phyloP scores from a whole-genome alignment of 495 filamentous ascomycete genomes.

The Rusavskia elegans region DNA sequence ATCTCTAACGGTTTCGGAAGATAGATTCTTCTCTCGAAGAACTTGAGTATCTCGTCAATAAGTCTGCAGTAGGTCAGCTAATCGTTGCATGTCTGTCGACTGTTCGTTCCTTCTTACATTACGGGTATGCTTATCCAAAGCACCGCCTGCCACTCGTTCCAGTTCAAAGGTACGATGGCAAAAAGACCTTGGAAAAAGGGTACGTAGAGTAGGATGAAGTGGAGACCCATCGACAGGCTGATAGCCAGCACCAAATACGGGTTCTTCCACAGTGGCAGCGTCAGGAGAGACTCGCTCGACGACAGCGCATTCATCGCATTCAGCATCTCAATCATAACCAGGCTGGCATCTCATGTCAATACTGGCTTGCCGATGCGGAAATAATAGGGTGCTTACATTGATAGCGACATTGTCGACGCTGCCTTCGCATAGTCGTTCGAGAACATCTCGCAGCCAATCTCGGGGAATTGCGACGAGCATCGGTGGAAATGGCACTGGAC shows the following conservation, averaged over 20 bases:
- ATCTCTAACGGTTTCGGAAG: constrained; percentile 12
- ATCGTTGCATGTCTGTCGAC: not conserved
- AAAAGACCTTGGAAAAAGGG: constrained; percentile 83
- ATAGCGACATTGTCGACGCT: constrained; percentile 89
- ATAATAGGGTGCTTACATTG: constrained; percentile 26
- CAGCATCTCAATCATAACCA: constrained; percentile 98
- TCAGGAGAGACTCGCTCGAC: constrained; percentile 84
- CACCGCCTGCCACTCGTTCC: constrained; percentile 88
- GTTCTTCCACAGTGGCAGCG: constrained; percentile 88
- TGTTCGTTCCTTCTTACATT: constrained; percentile 48
- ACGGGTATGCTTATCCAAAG: constrained; percentile 79
- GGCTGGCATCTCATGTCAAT: constrained; percentile 24
- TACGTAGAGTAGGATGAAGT: constrained; percentile 87
- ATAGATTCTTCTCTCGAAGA: constrained; percentile 52
- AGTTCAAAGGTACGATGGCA: constrained; percentile 76
- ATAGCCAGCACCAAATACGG: constrained; percentile 96
- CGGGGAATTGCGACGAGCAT: constrained; percentile 72
- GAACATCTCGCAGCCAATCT: constrained; percentile 94
- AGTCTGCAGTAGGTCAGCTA: constrained; percentile 32
- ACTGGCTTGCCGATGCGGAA: not conserved
- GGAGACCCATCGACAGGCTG: constrained; percentile 81
- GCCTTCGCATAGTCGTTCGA: constrained; percentile 73
- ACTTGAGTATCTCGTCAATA: constrained; percentile 83
- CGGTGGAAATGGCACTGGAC: constrained; percentile 73
- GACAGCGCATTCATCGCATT: constrained; percentile 99